phyloP scores from a whole-genome alignment of 192 early-diverging fungal species.

The Entophlyctis helioformis region DNA sequence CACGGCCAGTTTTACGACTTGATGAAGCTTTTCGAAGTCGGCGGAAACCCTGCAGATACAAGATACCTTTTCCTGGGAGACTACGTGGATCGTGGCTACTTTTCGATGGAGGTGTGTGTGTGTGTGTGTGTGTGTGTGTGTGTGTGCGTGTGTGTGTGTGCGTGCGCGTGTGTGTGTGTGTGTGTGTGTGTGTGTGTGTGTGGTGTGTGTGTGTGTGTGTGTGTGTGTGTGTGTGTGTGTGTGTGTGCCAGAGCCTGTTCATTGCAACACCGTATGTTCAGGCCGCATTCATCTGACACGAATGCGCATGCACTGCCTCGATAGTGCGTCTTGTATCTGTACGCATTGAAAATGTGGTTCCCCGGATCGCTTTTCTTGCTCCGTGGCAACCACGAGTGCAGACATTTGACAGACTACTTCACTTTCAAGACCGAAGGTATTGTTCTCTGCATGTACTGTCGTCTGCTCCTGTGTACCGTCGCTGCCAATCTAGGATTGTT shows the following conservation, averaged over 20 bases:
- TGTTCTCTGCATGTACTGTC: neutral
- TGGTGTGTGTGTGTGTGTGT: too few species aligned
- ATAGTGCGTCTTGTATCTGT: slow-evolving; percentile 84
- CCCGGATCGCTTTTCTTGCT: slow-evolving; percentile 75
- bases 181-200: too few species aligned
- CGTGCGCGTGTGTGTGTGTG: too few species aligned
- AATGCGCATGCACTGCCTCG: slow-evolving; percentile 1
- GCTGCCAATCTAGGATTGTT: neutral
- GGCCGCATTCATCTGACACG: slow-evolving; percentile 6
- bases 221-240: too few species aligned
- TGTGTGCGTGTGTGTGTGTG: too few species aligned
- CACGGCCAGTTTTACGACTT: slow-evolving; percentile 98
- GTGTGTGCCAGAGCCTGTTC: too few species aligned
- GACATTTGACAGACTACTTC: slow-evolving; percentile 95
- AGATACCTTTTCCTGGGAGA: slow-evolving; percentile 91
- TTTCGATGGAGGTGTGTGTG: slow-evolving; percentile 74
- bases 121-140: too few species aligned
- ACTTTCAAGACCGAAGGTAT: slow-evolving; percentile 97
- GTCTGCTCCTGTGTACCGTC: neutral
- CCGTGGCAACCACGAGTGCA: slow-evolving; percentile 94
- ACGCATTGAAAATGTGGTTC: slow-evolving; percentile 86
- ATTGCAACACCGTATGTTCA: too few species aligned
- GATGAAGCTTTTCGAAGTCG: slow-evolving; percentile 97
- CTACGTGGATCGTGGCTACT: slow-evolving; percentile 96
- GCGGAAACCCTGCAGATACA: slow-evolving; percentile 82